Evolutionary conservation across 1,284 basidiomycete genomes (phyloP).

Genomic region (Rhodotorula glutinis): DNA sequence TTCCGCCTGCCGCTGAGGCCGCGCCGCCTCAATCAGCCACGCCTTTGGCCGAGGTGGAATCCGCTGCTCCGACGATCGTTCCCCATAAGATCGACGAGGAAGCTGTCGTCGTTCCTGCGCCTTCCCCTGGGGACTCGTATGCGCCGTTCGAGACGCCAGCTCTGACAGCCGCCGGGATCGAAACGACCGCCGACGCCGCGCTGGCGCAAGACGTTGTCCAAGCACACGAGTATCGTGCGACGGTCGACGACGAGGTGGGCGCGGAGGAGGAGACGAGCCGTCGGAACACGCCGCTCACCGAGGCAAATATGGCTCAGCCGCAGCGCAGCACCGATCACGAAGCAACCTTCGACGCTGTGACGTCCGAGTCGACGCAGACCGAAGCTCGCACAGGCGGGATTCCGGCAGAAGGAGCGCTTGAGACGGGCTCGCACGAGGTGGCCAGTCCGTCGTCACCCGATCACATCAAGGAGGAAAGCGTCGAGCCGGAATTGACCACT

Average conservation of each 20-base stretch:
- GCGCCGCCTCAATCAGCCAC: no score
- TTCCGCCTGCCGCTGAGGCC: background rate
- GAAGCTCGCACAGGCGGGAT: background rate
- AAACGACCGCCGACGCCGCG: conserved; percentile 3
- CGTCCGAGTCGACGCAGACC: background rate
- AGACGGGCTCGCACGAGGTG: background rate
- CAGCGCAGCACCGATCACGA: no score
- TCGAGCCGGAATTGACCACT: conserved; percentile 12
- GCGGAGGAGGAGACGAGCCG: conserved; percentile 6
- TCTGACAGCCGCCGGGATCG: background rate
- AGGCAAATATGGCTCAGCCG: background rate
- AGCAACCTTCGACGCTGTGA: no score
- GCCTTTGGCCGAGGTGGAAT: no score
- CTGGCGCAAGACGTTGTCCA: background rate
- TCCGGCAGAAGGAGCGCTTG: no score
- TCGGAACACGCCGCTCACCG: background rate
- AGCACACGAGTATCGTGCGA: conserved; percentile 1
- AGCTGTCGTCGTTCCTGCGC: background rate
- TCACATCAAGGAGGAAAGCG: conserved; percentile 14
- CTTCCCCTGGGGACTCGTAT: background rate
- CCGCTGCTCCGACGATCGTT: background rate
- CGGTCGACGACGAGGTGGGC: background rate
- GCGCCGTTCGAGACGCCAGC: conserved; percentile 7
- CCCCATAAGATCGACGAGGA: background rate
- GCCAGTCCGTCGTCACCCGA: background rate